Evolutionary conservation across 1,284 basidiomycete genomes (phyloP), one percentile per base, ranked within the genome.

Genomic region (Trichosporon sp.): DNA sequence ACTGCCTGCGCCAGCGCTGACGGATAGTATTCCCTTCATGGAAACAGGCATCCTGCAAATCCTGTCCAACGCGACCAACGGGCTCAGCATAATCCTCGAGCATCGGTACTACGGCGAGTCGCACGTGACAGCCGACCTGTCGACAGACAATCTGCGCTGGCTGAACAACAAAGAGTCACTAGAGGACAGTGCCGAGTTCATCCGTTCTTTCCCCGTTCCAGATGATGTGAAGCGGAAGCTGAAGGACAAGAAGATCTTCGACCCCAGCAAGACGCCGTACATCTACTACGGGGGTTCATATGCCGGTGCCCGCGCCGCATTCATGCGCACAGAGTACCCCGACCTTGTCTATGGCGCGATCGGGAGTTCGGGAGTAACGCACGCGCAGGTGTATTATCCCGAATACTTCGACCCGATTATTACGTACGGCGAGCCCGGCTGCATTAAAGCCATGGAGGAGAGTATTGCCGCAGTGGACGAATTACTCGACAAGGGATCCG

Each of bases 181-280:
- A 0, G 89, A 91, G n/a, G 95, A 99, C 81, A 92, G 90, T 56
- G 93, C 92, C n/a, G 59, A 78, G 77, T 97, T 98, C 75, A 92
- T 97, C 84, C 82, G 85, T 7, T 85, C 88, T 64, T 87, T 96
- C 74, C 84, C 88, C 69, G 89, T 95, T 62, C 78, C 79, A 14
- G 21, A 61, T 37, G 68, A 62, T 1, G 88, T 88, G 0, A 9
- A 31, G 27, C 29, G 31, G 27, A 54, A 54, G 49, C 85, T 95
- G 27, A 81, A 87, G 64, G 72, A 91, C 63, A 59, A 68, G 8
- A 87, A 88, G 2, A 13, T 86, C 85, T 3, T 77, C 59, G 62
- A 83, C 32, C 74, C 75, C 8, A 68, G 67, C 19, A 68, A 72
- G 19, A 88, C 89, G 0, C 90, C 92, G 1, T 95, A 94, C 90